Percentiles rank a stretch among this genome's conserved stretches.
Evolutionary conservation across 2,329 filamentous ascomycete genomes (phyloP).

Genomic region (Coniochaeta hoffmannii): DNA sequence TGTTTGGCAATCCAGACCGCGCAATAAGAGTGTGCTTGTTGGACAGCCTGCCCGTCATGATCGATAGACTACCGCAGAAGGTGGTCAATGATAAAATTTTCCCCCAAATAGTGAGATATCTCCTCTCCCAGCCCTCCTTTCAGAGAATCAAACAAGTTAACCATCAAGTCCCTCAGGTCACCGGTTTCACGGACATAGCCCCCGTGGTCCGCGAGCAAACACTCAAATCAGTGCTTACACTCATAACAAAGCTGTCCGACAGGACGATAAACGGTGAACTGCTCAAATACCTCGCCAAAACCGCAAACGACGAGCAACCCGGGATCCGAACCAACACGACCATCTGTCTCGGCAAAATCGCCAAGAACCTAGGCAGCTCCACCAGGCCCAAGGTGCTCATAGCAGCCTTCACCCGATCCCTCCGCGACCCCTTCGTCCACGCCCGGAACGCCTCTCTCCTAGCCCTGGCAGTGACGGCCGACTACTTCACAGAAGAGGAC

Average conservation of each 20-base stretch:
- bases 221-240: constrained; percentile 81
- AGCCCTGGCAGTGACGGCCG: constrained; percentile 76
- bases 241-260: constrained; percentile 86
- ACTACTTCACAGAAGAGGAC: constrained; percentile 85
- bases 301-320: constrained; percentile 93
- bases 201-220: constrained; percentile 93
- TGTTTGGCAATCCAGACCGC: constrained; percentile 87
- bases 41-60: constrained; percentile 84
- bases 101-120: constrained; percentile 65
- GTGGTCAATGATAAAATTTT: constrained; percentile 95
- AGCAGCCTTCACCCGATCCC: constrained; percentile 81
- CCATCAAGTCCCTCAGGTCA: constrained; percentile 49
- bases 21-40: constrained; percentile 86
- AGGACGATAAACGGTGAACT: constrained; percentile 90
- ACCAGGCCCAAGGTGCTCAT: constrained; percentile 85
- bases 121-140: neutral
- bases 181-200: constrained; percentile 86
- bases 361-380: constrained; percentile 72
- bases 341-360: constrained; percentile 94
- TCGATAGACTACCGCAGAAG: constrained; percentile 81
- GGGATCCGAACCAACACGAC: constrained; percentile 97
- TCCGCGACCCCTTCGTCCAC: constrained; percentile 91
- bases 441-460: constrained; percentile 84
- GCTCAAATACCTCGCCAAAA: constrained; percentile 84
- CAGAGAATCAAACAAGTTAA: neutral